Evolutionary conservation across 192 early-diverging fungal genomes (phyloP).

Genomic region (Coemansia sp.): DNA sequence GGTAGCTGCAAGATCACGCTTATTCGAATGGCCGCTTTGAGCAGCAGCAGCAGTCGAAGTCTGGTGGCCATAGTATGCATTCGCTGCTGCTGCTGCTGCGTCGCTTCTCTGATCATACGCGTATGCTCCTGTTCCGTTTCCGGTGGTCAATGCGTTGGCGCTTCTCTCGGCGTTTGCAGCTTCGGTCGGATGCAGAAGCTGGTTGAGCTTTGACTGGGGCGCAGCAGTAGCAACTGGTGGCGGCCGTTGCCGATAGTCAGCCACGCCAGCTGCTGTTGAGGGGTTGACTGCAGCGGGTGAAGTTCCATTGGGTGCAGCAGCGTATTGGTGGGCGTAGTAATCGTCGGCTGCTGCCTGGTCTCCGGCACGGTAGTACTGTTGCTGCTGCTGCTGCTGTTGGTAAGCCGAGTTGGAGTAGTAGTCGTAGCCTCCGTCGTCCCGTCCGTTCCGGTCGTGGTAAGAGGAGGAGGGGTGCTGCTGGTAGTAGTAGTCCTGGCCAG

Average conservation of each 20-base stretch:
- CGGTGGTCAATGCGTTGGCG: background rate
- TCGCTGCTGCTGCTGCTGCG: background rate
- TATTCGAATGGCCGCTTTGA: background rate
- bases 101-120: constrained; percentile 3
- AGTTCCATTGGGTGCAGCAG: background rate
- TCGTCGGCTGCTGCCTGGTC: constrained; percentile 1
- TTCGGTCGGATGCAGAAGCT: constrained; percentile 15
- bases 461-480: background rate
- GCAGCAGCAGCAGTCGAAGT: background rate
- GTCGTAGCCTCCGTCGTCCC: background rate
- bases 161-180: background rate
- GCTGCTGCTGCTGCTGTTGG: constrained; percentile 9
- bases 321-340: background rate
- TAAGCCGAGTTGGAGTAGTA: constrained; percentile 1
- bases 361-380: background rate
- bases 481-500: constrained; percentile 5
- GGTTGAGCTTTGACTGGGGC: constrained; percentile 19
- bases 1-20: constrained; percentile 9
- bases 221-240: constrained; percentile 9
- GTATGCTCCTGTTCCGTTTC: constrained; percentile 4
- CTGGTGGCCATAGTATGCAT: constrained; percentile 17
- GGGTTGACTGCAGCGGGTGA: background rate
- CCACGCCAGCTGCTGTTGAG: background rate
- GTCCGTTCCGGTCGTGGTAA: background rate
- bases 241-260: constrained; percentile 9